Percentiles rank a stretch among this genome's conserved stretches.
Evolutionary conservation across 345 rosid species (phyloP).

Genomic region (Arabis alpina): DNA sequence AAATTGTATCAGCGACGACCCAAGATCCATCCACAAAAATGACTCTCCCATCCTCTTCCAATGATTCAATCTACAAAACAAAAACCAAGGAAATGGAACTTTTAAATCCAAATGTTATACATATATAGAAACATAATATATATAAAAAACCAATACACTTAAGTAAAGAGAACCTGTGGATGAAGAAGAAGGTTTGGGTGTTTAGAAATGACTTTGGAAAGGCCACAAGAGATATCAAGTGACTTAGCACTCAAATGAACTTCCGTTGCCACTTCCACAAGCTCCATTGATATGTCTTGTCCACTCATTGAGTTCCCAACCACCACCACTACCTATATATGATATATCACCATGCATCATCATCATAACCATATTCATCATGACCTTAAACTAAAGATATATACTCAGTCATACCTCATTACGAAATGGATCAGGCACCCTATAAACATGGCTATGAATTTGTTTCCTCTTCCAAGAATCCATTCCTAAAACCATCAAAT

Average conservation of each 20-base stretch:
- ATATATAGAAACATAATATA: neutral
- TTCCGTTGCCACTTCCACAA: conserved; percentile 73
- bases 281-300: conserved; percentile 92
- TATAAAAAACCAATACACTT: too few relatives aligned
- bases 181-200: conserved; percentile 59
- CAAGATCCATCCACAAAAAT: conserved; percentile 65
- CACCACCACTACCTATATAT: conserved; percentile 68
- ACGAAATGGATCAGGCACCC: conserved; percentile 77
- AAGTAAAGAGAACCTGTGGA: conserved; percentile 57
- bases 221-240: conserved; percentile 56
- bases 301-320: conserved; percentile 88
- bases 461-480: conserved; percentile 86
- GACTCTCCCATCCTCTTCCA: conserved; percentile 72
- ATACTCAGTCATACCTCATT: conserved; percentile 53
- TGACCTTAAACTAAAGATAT: too few relatives aligned
- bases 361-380: neutral
- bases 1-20: conserved; percentile 67
- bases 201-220: conserved; percentile 76
- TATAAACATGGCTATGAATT: conserved; percentile 79
- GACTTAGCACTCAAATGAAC: conserved; percentile 76
- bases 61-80: conserved; percentile 58
- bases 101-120: neutral
- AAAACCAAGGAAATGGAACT: neutral
- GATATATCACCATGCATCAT: conserved; percentile 3
- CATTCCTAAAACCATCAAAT: conserved; percentile 57